These are phyloP conservation scores for Fusarium verticillioides DNA, from an alignment of 2,329 filamentous ascomycete genomes.

Conservation along the genomic window DNA sequence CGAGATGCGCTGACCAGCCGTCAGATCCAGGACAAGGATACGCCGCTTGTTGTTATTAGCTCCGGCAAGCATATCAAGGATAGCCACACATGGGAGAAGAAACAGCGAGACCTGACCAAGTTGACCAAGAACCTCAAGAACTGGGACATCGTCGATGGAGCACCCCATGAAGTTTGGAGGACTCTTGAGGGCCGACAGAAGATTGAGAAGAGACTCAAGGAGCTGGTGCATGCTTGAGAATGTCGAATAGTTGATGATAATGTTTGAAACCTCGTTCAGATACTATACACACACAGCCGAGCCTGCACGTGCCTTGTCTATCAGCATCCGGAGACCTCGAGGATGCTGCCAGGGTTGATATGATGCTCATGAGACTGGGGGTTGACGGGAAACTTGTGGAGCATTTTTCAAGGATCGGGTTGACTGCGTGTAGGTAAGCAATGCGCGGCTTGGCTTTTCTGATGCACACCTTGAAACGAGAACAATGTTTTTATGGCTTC, in stretches of 20 bases:
- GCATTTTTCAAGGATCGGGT: slow-evolving; percentile 1
- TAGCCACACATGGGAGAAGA: slow-evolving; percentile 80
- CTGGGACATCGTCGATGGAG: slow-evolving; percentile 89
- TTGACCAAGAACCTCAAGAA: slow-evolving; percentile 81
- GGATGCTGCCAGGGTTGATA: slow-evolving; percentile 6
- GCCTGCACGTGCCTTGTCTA: slow-evolving; percentile 16
- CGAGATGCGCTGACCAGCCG: slow-evolving; percentile 83
- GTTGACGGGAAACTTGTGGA: slow-evolving; percentile 29
- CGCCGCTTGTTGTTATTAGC: slow-evolving; percentile 83
- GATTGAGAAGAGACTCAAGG: slow-evolving; percentile 81
- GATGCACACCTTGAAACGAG: slow-evolving; percentile 17
- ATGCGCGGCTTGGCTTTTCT: slow-evolving; percentile 22
- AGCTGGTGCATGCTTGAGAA: slow-evolving; percentile 65
- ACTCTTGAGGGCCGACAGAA: slow-evolving; percentile 75
- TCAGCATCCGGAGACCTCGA: neutral
- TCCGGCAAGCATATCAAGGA: slow-evolving; percentile 77
- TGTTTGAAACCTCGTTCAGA: neutral
- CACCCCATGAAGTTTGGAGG: slow-evolving; percentile 88
- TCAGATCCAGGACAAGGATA: slow-evolving; percentile 80
- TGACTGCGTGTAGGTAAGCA: neutral
- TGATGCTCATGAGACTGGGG: slow-evolving; percentile 29
- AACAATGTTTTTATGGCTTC: neutral
- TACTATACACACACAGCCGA: neutral
- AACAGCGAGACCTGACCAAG: slow-evolving; percentile 84
- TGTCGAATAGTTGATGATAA: neutral